Base-by-base conservation (phyloP, 257 asterid species). In the Solanum bulbocastanum region DNA sequence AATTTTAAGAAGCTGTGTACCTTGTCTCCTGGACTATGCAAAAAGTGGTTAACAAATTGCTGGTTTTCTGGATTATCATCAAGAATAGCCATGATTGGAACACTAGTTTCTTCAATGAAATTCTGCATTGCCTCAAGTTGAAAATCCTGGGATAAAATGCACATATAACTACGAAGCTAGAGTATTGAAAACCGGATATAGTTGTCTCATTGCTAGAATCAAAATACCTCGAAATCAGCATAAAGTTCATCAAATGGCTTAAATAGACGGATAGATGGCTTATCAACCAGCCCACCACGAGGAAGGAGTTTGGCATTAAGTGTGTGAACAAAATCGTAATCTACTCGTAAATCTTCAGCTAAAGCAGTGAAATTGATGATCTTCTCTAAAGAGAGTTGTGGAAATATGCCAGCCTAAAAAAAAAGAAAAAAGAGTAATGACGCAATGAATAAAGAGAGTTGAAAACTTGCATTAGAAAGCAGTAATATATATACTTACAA, bases 191-290 rank as follows among this genome's bases (percentile, higher is more conserved):
- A 76, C 66, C 35, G 37, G 68, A 83, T 37, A 71, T 66, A 14
- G 20, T 30, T 18, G 20, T 27, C 40, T 81, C 68, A 46, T 81
- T 18, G 42, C 35, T 16, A 46, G 20, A 30, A 76, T 37, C 74
- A 18, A 3, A 30, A 35, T 33, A 94, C 99, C 95, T 96, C 91
- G 56, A 85, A 89, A 90, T 96, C 99, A 40, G 93, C 94, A 89
- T 93, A 81, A 25, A 91, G 91, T 87, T 96, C 98, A 91, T 96
- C 99, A 73, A 95, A 96, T 83, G 98, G 98, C 94, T 95, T 96
- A 33, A 96, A 87, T 90, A 96, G 60, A 71, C 99, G 96, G 83
- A 96, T 89, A 78, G 98, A 93, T 83, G 99, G 97, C 91, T 92
- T 92, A 88, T 88, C 91, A 87, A 94, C 96, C 20, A 89, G 25